These are phyloP conservation scores for Diaporthe longicolla DNA, from an alignment of 2,329 filamentous ascomycete species.

Conservation along the genomic window DNA sequence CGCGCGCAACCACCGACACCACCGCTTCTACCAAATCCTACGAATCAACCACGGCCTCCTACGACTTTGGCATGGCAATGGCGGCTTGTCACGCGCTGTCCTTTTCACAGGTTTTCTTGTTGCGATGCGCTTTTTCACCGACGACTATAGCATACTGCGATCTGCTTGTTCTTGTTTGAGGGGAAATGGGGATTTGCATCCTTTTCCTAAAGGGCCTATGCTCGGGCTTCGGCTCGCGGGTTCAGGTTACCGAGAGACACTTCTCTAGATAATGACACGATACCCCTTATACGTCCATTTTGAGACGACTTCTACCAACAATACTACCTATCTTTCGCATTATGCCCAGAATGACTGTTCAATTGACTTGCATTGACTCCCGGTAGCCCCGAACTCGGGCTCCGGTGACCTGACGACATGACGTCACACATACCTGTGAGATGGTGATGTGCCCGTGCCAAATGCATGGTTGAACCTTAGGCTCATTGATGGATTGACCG, in stretches of 20 bases:
- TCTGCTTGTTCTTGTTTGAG: slow-evolving; percentile 19
- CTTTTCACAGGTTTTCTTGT: not conserved
- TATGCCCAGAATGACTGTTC: not conserved
- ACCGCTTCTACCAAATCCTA: slow-evolving; percentile 1
- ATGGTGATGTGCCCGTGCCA: slow-evolving; percentile 16
- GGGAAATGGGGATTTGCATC: slow-evolving; percentile 11
- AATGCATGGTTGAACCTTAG: not conserved
- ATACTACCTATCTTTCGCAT: slow-evolving; percentile 10
- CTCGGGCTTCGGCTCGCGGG: slow-evolving; percentile 25
- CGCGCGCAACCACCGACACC: not conserved
- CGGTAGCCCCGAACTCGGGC: not conserved
- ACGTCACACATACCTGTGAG: slow-evolving; percentile 5
- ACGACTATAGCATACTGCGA: slow-evolving; percentile 35
- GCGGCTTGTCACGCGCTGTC: not conserved
- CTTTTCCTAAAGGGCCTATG: slow-evolving; percentile 1
- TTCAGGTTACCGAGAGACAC: slow-evolving; percentile 34
- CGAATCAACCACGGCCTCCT: slow-evolving; percentile 6
- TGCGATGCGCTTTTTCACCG: slow-evolving; percentile 24
- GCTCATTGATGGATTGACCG: not conserved
- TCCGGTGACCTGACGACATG: not conserved
- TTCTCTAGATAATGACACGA: slow-evolving; percentile 42
- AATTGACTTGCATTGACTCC: not conserved
- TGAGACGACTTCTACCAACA: slow-evolving; percentile 24
- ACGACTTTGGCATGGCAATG: slow-evolving; percentile 1
- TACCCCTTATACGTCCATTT: slow-evolving; percentile 39